Conservation (phyloP, 1,284 basidiomycete species). For the Melampsora americana region DNA sequence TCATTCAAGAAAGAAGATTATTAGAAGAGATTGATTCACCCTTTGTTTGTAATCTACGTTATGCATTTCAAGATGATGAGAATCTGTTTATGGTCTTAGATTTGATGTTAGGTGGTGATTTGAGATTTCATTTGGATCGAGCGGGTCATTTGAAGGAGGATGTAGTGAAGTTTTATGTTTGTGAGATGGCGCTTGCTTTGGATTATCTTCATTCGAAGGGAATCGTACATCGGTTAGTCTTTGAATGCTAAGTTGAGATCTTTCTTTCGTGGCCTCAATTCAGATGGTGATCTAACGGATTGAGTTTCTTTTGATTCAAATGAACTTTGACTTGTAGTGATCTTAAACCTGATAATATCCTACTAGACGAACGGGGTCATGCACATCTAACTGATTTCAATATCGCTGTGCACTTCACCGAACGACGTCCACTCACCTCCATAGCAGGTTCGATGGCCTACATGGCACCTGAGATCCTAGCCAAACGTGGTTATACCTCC, state of each 20-base stretch:
- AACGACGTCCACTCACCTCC: conserved; percentile 76
- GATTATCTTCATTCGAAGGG: conserved; percentile 84
- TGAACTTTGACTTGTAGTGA: no score
- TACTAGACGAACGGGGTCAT: conserved; percentile 85
- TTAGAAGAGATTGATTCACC: conserved; percentile 87
- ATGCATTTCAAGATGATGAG: conserved; percentile 96
- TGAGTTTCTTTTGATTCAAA: no score
- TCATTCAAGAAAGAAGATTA: conserved; percentile 86
- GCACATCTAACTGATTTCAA: conserved; percentile 98
- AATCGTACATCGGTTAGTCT: conserved; percentile 84
- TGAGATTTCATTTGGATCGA: conserved; percentile 87
- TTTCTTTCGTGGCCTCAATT: no score
- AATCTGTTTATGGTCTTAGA: conserved; percentile 98
- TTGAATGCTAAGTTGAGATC: conserved; percentile 29
- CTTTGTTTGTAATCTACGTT: conserved; percentile 88
- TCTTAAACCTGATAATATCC: conserved; percentile 93
- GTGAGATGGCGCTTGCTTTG: conserved; percentile 78
- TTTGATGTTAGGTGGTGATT: conserved; percentile 90
- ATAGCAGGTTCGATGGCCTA: conserved; percentile 97
- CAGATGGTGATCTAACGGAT: no score
- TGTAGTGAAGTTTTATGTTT: conserved; percentile 80
- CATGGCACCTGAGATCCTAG: conserved; percentile 63
- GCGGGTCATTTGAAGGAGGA: conserved; percentile 72
- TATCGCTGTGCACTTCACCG: conserved; percentile 93
- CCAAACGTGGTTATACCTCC: conserved; percentile 66